Evolutionary conservation across 2,329 filamentous ascomycete species (phyloP).

Genomic region (Colletotrichum ledebouriae): DNA sequence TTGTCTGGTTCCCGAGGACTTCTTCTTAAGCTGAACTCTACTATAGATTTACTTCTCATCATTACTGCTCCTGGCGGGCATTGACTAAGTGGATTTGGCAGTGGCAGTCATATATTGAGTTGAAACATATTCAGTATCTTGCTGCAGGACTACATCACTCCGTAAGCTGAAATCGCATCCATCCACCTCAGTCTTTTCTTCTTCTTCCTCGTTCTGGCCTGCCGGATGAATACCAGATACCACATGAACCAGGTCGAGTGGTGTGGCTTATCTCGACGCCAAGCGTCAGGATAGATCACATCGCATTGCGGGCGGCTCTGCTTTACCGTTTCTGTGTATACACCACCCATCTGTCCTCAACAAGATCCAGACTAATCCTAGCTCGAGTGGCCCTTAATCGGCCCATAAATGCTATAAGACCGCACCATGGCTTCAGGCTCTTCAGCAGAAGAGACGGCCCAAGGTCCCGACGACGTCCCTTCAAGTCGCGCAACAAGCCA

Average conservation of each 20-base stretch:
- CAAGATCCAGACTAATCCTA: too few relatives aligned
- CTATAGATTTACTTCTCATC: too few relatives aligned
- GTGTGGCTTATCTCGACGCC: background rate
- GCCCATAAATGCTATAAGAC: background rate
- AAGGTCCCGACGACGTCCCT: background rate
- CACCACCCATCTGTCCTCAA: too few relatives aligned
- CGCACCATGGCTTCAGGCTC: background rate
- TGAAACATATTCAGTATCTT: too few relatives aligned
- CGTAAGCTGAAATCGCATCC: too few relatives aligned
- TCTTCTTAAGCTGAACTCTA: background rate
- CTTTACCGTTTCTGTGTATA: too few relatives aligned
- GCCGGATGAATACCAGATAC: background rate
- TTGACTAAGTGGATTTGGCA: too few relatives aligned
- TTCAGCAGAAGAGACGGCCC: conserved; percentile 4
- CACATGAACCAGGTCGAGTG: background rate
- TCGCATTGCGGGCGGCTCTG: background rate
- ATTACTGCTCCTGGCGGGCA: too few relatives aligned
- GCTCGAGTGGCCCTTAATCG: too few relatives aligned
- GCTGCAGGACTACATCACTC: too few relatives aligned
- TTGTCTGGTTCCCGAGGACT: background rate
- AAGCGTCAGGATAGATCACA: background rate
- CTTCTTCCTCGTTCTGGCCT: background rate
- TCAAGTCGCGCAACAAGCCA: background rate
- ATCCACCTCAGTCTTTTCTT: too few relatives aligned
- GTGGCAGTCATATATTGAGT: too few relatives aligned